Evolutionary conservation across 768 basidiomycete species (phyloP).

Genomic region (Asterophora parasitica): DNA sequence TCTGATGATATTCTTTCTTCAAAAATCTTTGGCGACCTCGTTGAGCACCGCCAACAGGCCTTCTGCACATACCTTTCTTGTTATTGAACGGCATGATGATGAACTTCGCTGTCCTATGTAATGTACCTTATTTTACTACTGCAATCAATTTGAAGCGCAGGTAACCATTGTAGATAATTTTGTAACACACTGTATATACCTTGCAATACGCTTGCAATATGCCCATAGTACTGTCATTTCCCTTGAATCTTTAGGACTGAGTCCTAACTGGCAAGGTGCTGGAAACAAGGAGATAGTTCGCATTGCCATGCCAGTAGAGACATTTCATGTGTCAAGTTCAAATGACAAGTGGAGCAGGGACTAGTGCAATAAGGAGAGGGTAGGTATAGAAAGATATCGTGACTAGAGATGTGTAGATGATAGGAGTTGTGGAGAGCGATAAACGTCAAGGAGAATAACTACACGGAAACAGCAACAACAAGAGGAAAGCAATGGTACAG

Average conservation of each 20-base stretch:
- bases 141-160: slow-evolving; percentile 4
- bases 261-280: too few species aligned
- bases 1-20: neutral
- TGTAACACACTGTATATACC: too few species aligned
- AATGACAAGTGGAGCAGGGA: neutral
- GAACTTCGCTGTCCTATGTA: neutral
- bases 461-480: neutral
- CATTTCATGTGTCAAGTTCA: neutral
- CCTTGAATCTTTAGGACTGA: too few species aligned
- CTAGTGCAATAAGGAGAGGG: neutral
- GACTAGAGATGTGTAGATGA: neutral
- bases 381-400: neutral
- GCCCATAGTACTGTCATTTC: too few species aligned
- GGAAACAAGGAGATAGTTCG: neutral
- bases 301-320: neutral
- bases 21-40: neutral
- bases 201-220: too few species aligned
- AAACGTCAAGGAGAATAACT: neutral
- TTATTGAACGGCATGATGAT: neutral
- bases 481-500: neutral
- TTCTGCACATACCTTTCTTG: slow-evolving; percentile 1
- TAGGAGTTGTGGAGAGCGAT: neutral
- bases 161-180: neutral
- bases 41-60: neutral
- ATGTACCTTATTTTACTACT: neutral